These are phyloP conservation scores for Nigrograna mackinnonii DNA, from an alignment of 2,329 filamentous ascomycete species.

Conservation along the genomic window DNA sequence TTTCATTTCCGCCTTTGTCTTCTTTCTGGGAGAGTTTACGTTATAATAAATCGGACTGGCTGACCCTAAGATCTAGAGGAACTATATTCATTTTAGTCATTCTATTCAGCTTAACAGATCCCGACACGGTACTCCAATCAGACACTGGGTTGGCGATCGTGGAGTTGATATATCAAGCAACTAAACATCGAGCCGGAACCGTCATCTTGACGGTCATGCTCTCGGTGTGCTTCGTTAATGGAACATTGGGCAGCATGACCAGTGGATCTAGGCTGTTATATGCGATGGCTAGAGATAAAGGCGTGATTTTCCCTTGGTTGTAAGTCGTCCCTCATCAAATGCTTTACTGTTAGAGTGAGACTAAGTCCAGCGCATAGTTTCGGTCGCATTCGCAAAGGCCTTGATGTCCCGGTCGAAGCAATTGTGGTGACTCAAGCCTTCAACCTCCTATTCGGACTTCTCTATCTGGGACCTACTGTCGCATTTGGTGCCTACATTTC, in stretches of 20 bases:
- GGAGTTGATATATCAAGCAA: slow-evolving; percentile 50
- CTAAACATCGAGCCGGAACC: slow-evolving; percentile 43
- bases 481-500: slow-evolving; percentile 54
- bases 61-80: slow-evolving; percentile 31
- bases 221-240: slow-evolving; percentile 51
- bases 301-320: slow-evolving; percentile 14
- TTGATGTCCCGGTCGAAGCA: slow-evolving; percentile 48
- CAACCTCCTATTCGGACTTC: slow-evolving; percentile 50
- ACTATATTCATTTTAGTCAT: slow-evolving; percentile 46
- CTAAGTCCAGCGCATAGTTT: slow-evolving; percentile 5
- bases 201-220: slow-evolving; percentile 48
- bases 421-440: slow-evolving; percentile 48
- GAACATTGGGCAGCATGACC: slow-evolving; percentile 50
- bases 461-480: slow-evolving; percentile 52
- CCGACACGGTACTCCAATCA: slow-evolving; percentile 38
- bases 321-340: slow-evolving; percentile 3
- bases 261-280: slow-evolving; percentile 49
- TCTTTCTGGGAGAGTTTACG: background rate
- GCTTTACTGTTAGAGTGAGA: too few species aligned
- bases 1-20: background rate
- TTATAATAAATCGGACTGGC: slow-evolving; percentile 1
- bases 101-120: slow-evolving; percentile 47
- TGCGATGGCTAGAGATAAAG: slow-evolving; percentile 50
- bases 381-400: slow-evolving; percentile 14
- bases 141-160: slow-evolving; percentile 51